These are phyloP conservation scores for Coemansia sp. DNA, from an alignment of 192 early-diverging fungal genomes.

Conservation along the genomic window DNA sequence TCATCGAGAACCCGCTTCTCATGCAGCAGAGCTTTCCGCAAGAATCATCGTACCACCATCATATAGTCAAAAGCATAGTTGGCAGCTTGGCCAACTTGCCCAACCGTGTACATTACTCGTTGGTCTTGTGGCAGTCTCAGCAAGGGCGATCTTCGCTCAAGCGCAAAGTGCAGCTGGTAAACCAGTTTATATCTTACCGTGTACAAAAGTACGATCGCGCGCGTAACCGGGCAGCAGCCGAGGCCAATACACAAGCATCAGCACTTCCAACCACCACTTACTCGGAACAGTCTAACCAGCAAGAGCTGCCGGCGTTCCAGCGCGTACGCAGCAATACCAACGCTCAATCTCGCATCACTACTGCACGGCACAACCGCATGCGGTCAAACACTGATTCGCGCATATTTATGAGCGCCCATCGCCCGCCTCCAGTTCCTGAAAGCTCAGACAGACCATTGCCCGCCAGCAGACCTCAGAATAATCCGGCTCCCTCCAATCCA, in stretches of 20 bases:
- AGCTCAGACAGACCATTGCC: too few species aligned
- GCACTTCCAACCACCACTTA: slow-evolving; percentile 31
- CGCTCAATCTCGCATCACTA: not conserved
- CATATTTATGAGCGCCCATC: slow-evolving; percentile 28
- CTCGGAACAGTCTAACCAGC: slow-evolving; percentile 33
- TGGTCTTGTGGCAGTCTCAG: slow-evolving; percentile 82
- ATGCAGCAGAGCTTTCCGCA: slow-evolving; percentile 69
- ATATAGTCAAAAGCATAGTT: slow-evolving; percentile 75
- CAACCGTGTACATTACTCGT: slow-evolving; percentile 80
- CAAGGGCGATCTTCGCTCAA: slow-evolving; percentile 61
- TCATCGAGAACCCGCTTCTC: slow-evolving; percentile 87
- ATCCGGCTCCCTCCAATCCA: not conserved
- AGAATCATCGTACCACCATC: slow-evolving; percentile 82
- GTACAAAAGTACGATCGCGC: slow-evolving; percentile 63
- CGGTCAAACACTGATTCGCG: slow-evolving; percentile 47
- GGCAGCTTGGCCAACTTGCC: slow-evolving; percentile 79
- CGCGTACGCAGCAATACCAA: slow-evolving; percentile 28
- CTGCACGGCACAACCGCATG: slow-evolving; percentile 26
- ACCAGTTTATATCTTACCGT: slow-evolving; percentile 80
- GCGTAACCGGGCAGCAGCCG: slow-evolving; percentile 6
- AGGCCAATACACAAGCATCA: not conserved
- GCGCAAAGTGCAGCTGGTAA: slow-evolving; percentile 73
- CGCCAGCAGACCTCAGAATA: too few species aligned
- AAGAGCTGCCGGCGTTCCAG: slow-evolving; percentile 43
- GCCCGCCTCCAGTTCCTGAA: slow-evolving; percentile 4